Evolutionary conservation across 805 yeast genomes (phyloP).

Genomic region (Sugiyamaella qingdaonensis): DNA sequence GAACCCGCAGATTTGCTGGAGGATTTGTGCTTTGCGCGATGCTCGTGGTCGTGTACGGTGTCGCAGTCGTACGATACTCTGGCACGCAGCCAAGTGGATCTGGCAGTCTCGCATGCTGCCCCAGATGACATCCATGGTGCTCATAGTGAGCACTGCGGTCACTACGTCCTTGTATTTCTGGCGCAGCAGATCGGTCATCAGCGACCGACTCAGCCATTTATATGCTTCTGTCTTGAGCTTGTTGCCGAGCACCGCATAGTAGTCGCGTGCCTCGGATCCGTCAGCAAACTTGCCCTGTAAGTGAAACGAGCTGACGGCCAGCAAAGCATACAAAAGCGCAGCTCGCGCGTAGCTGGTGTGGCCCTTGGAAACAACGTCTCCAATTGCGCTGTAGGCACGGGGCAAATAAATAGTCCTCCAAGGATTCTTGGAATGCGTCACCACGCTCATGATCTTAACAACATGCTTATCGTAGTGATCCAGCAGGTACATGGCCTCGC

Average conservation of each 20-base stretch:
- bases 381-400: constrained; percentile 73
- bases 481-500: constrained; percentile 66
- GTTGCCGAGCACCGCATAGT: constrained; percentile 67
- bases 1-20: constrained; percentile 76
- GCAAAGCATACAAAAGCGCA: constrained; percentile 69
- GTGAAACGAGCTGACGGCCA: constrained; percentile 80
- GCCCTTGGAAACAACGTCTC: constrained; percentile 73
- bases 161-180: constrained; percentile 81
- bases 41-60: constrained; percentile 61
- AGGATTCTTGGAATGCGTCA: constrained; percentile 69
- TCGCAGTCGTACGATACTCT: constrained; percentile 64
- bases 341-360: constrained; percentile 70
- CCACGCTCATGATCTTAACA: constrained; percentile 73
- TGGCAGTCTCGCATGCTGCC: constrained; percentile 86
- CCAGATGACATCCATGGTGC: constrained; percentile 83
- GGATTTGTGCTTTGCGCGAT: constrained; percentile 68
- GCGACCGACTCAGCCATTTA: constrained; percentile 56
- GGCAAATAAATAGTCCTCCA: constrained; percentile 89
- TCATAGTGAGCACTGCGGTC: constrained; percentile 81
- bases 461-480: constrained; percentile 71
- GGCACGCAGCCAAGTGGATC: constrained; percentile 71
- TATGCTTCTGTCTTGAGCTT: constrained; percentile 72
- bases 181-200: constrained; percentile 43
- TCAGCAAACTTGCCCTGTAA: constrained; percentile 67
- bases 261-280: constrained; percentile 63